These are phyloP conservation scores for Aspergillus jensenii DNA, from an alignment of 2,329 filamentous ascomycete genomes.

Conservation along the genomic window DNA sequence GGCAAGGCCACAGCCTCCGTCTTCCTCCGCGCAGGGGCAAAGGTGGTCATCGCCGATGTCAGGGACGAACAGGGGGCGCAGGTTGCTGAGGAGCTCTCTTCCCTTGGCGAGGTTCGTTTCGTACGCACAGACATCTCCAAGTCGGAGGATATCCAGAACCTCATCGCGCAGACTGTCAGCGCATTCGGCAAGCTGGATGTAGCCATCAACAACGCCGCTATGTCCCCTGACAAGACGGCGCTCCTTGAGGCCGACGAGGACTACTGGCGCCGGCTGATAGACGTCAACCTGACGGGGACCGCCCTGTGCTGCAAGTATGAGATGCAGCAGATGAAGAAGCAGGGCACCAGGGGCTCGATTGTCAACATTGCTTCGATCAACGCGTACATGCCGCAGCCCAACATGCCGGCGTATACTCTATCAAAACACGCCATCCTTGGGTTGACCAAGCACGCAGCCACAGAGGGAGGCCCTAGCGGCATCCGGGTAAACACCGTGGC, in stretches of 20 bases:
- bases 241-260: slow-evolving; percentile 36
- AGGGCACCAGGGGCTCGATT: slow-evolving; percentile 30
- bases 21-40: slow-evolving; percentile 78
- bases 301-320: slow-evolving; percentile 44
- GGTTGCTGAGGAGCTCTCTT: slow-evolving; percentile 9
- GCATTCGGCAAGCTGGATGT: slow-evolving; percentile 42
- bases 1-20: slow-evolving; percentile 41
- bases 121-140: slow-evolving; percentile 28
- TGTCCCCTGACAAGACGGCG: slow-evolving; percentile 22
- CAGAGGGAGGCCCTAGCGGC: slow-evolving; percentile 30
- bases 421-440: slow-evolving; percentile 47
- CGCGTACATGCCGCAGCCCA: slow-evolving; percentile 33
- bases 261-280: slow-evolving; percentile 38
- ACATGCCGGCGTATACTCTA: slow-evolving; percentile 43
- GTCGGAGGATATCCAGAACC: slow-evolving; percentile 29
- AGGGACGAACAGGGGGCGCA: slow-evolving; percentile 46
- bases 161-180: slow-evolving; percentile 32
- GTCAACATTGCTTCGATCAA: slow-evolving; percentile 46
- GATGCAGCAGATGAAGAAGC: slow-evolving; percentile 43
- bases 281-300: slow-evolving; percentile 43
- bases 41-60: slow-evolving; percentile 75
- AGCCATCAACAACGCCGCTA: slow-evolving; percentile 45
- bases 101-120: slow-evolving; percentile 20
- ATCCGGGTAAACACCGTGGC: slow-evolving; percentile 40
- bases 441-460: slow-evolving; percentile 42